Evolutionary conservation across 2,329 filamentous ascomycete species (phyloP).

Genomic region (Clonostachys solani): DNA sequence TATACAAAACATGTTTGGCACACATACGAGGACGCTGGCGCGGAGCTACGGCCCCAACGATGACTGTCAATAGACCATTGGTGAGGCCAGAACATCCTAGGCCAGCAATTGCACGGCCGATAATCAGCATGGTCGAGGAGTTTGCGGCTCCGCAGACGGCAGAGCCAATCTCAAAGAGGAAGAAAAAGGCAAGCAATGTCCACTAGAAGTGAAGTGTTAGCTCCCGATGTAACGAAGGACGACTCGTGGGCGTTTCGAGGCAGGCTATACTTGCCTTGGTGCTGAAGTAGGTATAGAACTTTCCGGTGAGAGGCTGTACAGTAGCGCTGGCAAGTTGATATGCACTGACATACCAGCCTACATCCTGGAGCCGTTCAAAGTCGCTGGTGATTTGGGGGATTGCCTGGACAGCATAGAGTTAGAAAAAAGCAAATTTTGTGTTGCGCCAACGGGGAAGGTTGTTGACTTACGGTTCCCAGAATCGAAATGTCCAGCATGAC

Average conservation of each 20-base stretch:
- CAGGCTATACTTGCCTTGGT: slow-evolving; percentile 21
- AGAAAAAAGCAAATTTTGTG: background rate
- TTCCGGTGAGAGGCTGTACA: slow-evolving; percentile 43
- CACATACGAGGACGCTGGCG: slow-evolving; percentile 8
- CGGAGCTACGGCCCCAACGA: slow-evolving; percentile 7
- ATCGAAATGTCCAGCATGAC: slow-evolving; percentile 44
- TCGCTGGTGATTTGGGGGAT: slow-evolving; percentile 42
- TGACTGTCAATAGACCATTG: slow-evolving; percentile 9
- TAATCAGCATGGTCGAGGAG: slow-evolving; percentile 11
- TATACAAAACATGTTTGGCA: slow-evolving; percentile 12
- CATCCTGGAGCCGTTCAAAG: slow-evolving; percentile 41
- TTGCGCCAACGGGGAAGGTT: too few relatives aligned
- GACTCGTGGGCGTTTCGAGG: too few relatives aligned
- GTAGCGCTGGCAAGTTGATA: slow-evolving; percentile 42
- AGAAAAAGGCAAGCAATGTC: slow-evolving; percentile 7
- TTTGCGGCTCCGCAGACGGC: slow-evolving; percentile 10
- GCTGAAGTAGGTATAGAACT: slow-evolving; percentile 39
- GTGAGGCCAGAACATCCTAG: slow-evolving; percentile 9
- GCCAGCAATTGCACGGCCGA: slow-evolving; percentile 11
- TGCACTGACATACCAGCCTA: slow-evolving; percentile 49
- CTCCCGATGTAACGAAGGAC: too few relatives aligned
- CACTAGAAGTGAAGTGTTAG: slow-evolving; percentile 2
- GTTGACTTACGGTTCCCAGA: slow-evolving; percentile 34
- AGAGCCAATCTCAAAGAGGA: slow-evolving; percentile 11
- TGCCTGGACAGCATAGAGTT: slow-evolving; percentile 16